Evolutionary conservation across 140 eudicot genomes (phyloP), one percentile per base, ranked within the genome.

Genomic region (Senecio squalidus): DNA sequence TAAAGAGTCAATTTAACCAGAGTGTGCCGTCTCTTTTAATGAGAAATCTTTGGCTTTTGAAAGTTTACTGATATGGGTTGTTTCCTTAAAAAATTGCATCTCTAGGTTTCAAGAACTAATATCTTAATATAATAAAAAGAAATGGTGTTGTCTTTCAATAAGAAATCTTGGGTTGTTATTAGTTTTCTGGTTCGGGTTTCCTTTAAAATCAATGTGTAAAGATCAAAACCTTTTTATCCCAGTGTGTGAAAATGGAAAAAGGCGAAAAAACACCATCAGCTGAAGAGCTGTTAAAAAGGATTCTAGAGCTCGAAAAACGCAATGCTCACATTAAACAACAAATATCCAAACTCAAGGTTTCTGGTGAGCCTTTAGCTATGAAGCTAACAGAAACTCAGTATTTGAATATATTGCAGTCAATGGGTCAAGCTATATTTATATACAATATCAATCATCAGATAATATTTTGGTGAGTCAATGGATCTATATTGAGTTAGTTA

Each of bases 381-480:
- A 65, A 72, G 68, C 66, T 84, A 18, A 76, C 72, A 4, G 92
- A 79, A 54, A 66, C 55, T 33, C 91, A 76, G 79, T 88, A 74
- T 72, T 69, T 79, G 74, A 81, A 78, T 34, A 78, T 87, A 58
- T 34, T 87, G 79, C 86, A 87, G 58, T 87, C 94, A 14, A 83
- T 87, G 96, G 89, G 89, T 46, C 96, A 78, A 47, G 41, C 89
- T 4, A 69, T 83, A 55, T 82, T 76, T 71, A 69, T 88, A 59
- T 58, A 60, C 52, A 85, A 84, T 67, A 59, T 46, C 54, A 33
- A 79, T 8, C 6, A 31, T 28, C 82, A 66, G 14, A 55, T 87
- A 18, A 45, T 70, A 74, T 87, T 80, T 80, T 87, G 93, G 95
- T 86, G 58, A 51, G 36, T 29, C 74, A 33, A 73, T 84, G 40